Base-by-base conservation (phyloP, 2,329 filamentous ascomycete genomes). In the Mariannaea sp. region DNA sequence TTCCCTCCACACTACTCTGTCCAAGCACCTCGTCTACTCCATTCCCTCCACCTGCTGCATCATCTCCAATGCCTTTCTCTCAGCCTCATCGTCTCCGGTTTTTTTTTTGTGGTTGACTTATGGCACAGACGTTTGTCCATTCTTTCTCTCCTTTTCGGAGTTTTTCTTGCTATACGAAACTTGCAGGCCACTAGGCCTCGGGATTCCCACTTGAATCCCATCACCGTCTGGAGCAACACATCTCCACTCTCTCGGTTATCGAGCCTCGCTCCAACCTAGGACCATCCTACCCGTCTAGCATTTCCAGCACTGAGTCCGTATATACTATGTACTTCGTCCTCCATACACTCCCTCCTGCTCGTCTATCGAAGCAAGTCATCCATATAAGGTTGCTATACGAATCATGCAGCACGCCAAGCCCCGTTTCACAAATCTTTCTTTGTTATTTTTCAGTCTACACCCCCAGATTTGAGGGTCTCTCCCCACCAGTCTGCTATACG, bases 81-180 rank as follows among this genome's bases (percentile, higher is more conserved):
- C 26, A 35, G 26, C 40, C 45, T 49, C 45, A 29, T 22, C 33
- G 20, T 22, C 30, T 29, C 33, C 27, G 36, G 6, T n/a, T n/a
- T n/a, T n/a, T n/a, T n/a, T n/a, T n/a, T n/a, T n/a, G n/a, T n/a
- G n/a, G n/a, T n/a, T n/a, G n/a, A n/a, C n/a, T n/a, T n/a, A n/a
- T n/a, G n/a, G n/a, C n/a, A n/a, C n/a, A n/a, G n/a, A n/a, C n/a
- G n/a, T n/a, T n/a, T n/a, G n/a, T n/a, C n/a, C n/a, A n/a, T n/a
- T n/a, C n/a, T n/a, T 24, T 4, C 4, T 10, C 13, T 41, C 7
- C 32, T n/a, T 7, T 32, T 39, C 26, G 26, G 32, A 17, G 41
- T 16, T 22, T 24, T 35, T 30, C 10, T 39, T 44, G 50, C 50
- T 53, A 53, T 26, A 53, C 50, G 44, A 53, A 53, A 48, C 44